Base-by-base conservation (phyloP, 208 protist genomes). In the Leishmania turanica region DNA sequence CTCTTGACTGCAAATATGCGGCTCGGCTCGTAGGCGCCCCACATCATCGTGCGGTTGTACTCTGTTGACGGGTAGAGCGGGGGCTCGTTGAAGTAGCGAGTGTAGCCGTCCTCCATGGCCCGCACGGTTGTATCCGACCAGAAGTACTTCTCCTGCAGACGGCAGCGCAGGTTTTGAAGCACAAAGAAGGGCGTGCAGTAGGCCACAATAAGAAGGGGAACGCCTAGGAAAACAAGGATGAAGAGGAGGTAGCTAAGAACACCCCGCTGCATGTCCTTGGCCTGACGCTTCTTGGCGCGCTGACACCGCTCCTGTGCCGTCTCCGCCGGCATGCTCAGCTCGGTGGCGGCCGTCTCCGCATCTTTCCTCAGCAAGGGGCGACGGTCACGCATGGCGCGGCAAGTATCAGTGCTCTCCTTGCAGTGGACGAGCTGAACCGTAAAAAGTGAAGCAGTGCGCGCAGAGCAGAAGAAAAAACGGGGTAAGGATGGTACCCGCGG, bases 21-120 rank as follows among this genome's bases (percentile, higher is more conserved):
- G 77, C 90, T 92, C 34, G 94, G 94, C 80, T 96, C 91, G 83
- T 97, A 97, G 5, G 94, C 96, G 34, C 94, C 94, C 94, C 94
- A 97, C 71, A 90, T 78, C 82, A 95, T 88, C 4, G 90, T 92
- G 40, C 86, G 84, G 81, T 96, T 95, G 89, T 93, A 97, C 77
- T 83, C 89, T 31, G 77, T 77, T 1, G 90, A 93, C 51, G 76
- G 88, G 85, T 90, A 95, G 24, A 95, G 84, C 54, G 93, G 93
- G 7, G 93, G 92, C 31, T 88, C 81, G 72, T 64, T 80, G 80
- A 90, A 91, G 85, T 93, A 93, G 45, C 78, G 74, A 7, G 78
- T 81, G 79, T 97, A 97, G 60, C 84, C 86, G 24, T 79, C 85
- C 78, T 94, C 89, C 88, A 93, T 88, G 31, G 77, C 77, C 68